phyloP scores from a whole-genome alignment of 139 green algal species.

The Chlorella sp. region DNA sequence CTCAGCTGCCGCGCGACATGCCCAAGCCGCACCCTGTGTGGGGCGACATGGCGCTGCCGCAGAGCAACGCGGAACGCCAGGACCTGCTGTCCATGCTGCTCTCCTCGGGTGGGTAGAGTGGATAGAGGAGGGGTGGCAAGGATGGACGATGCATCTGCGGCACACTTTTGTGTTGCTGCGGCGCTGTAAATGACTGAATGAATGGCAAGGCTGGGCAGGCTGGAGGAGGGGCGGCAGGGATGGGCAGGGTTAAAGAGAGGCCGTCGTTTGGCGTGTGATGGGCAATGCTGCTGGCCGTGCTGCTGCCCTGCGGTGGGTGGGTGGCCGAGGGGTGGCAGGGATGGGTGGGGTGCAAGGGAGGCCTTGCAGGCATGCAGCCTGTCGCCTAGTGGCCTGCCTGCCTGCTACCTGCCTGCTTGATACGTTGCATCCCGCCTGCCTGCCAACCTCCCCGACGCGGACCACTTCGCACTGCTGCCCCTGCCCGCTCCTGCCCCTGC shows the following conservation, averaged over 20 bases:
- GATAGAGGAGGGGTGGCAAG: neutral
- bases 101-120: constrained; percentile 13
- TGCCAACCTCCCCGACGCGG: neutral
- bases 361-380: no score
- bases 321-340: neutral
- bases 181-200: no score
- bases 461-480: neutral
- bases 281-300: constrained; percentile 43
- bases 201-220: no score
- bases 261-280: no score
- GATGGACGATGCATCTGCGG: no score
- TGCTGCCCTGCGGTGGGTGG: constrained; percentile 34
- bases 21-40: constrained; percentile 49
- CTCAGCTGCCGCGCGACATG: constrained; percentile 1
- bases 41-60: constrained; percentile 30
- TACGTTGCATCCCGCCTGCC: no score
- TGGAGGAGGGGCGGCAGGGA: no score
- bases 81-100: constrained; percentile 45
- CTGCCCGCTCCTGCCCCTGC: constrained; percentile 15
- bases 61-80: constrained; percentile 25
- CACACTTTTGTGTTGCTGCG: no score
- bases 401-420: neutral
- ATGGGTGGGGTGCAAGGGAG: no score
- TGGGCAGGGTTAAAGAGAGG: no score
- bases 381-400: no score